Percentiles rank a stretch among this genome's conserved stretches.
Conservation (phyloP, 176 grass and related monocot genomes). For the Olyra latifolia region DNA sequence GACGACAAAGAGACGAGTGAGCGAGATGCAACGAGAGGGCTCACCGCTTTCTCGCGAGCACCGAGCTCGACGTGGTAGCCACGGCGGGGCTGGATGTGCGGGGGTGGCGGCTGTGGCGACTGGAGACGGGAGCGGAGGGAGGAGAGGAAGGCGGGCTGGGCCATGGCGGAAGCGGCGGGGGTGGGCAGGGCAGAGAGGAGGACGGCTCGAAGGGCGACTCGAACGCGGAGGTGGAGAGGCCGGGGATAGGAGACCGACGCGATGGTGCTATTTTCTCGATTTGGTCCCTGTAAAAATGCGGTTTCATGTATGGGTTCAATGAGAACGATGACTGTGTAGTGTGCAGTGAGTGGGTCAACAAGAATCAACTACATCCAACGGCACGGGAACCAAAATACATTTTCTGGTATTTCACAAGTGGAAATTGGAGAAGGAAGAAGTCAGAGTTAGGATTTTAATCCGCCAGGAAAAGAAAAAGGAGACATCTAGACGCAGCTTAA, state of each 20-base stretch:
- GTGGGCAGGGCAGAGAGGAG: neutral
- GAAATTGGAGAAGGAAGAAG: too few relatives aligned
- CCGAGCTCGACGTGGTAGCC: constrained; percentile 79
- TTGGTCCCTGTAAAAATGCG: neutral
- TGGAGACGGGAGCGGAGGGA: constrained; percentile 40
- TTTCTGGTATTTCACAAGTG: too few relatives aligned
- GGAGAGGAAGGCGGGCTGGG: constrained; percentile 50
- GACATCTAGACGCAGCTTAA: too few relatives aligned
- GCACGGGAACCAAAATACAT: too few relatives aligned
- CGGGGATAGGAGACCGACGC: too few relatives aligned
- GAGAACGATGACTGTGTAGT: too few relatives aligned
- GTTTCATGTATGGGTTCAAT: neutral
- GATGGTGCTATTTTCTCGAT: neutral
- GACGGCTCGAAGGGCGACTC: neutral
- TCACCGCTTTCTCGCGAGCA: constrained; percentile 76
- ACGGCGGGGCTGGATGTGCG: constrained; percentile 42
- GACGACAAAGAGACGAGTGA: neutral
- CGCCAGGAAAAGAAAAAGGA: too few relatives aligned
- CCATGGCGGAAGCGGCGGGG: constrained; percentile 40
- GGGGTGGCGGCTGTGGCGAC: neutral
- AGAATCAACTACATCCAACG: too few relatives aligned
- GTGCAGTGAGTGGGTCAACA: too few relatives aligned
- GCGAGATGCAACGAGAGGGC: neutral
- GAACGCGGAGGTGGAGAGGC: neutral
- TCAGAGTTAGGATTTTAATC: too few relatives aligned